A percentile compares a stretch with the other conserved stretches of the same genome.
phyloP scores from a whole-genome alignment of 208 protist species.

The Trypanosoma scelopori region DNA sequence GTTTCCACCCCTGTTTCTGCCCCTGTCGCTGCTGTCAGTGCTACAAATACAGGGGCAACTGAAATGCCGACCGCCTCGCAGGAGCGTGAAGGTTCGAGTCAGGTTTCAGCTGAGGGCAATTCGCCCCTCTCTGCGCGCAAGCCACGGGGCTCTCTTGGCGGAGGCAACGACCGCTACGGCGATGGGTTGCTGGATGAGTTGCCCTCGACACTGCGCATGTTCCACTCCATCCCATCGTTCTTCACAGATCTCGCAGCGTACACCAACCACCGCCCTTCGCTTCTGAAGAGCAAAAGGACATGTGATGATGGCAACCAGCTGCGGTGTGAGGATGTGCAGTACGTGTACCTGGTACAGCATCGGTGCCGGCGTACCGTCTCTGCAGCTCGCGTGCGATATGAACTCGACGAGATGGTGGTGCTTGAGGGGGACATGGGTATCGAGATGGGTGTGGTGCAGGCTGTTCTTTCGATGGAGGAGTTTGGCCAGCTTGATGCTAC shows the following conservation, averaged over 20 bases:
- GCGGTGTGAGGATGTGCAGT: slow-evolving; percentile 14
- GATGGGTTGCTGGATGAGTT: background rate
- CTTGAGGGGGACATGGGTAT: slow-evolving; percentile 79
- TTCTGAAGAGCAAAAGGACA: background rate
- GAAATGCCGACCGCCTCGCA: background rate
- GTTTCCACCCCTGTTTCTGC: background rate
- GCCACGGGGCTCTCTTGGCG: background rate
- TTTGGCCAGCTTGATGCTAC: slow-evolving; percentile 32
- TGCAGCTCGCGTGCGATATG: slow-evolving; percentile 29
- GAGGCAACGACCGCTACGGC: background rate
- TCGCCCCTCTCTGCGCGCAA: background rate
- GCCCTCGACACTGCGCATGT: background rate
- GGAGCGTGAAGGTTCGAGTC: background rate
- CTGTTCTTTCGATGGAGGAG: slow-evolving; percentile 33
- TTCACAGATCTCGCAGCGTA: slow-evolving; percentile 13
- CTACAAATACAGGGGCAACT: too few species aligned
- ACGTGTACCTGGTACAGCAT: slow-evolving; percentile 57
- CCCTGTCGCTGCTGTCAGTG: background rate
- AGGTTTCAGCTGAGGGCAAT: background rate
- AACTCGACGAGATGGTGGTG: slow-evolving; percentile 48
- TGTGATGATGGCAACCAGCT: background rate
- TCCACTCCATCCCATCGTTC: slow-evolving; percentile 15
- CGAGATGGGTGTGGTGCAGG: slow-evolving; percentile 48
- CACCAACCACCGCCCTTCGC: slow-evolving; percentile 16
- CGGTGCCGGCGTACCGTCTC: slow-evolving; percentile 43